Evolutionary conservation across 1,284 basidiomycete genomes (phyloP), one percentile per base, ranked within the genome.

Genomic region (Ceratobasidium sp.): DNA sequence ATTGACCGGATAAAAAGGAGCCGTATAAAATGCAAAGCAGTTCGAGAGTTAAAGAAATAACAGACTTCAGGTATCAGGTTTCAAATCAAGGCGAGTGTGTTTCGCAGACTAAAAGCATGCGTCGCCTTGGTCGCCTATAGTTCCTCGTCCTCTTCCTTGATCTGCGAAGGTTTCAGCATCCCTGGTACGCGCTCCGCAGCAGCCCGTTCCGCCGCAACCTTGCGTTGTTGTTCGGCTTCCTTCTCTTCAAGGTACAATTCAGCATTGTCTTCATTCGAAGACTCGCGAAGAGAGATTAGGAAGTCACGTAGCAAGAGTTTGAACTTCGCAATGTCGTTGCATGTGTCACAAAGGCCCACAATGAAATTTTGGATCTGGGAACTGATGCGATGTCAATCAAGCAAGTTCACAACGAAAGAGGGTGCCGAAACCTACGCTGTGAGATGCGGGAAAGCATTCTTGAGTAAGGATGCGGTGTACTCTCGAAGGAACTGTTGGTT

Each of bases 211-310:
- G 88, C 90, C 72, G 89, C 87, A 0, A 87, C 84, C 79, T 86
- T 86, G 72, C 79, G 77, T 74, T 87, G 81, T 69, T 84, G 83
- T 79, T 97, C 96, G 3, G 88, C 87, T 79, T 99, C 96, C 80
- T 95, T 97, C 80, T 99, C 97, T 76, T 98, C 97, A 70, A 94
- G 82, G 81, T 86, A 98, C 43, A 98, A 83, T 74, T 98, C 93
- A 29, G 90, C 84, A 70, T 91, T 91, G 77, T 92, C 90, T 17
- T 67, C 62, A 47, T 89, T 92, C 20, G 82, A 81, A 82, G 96
- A 96, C 80, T 98, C 96, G 78, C 96, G 96, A 75, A 96, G 87
- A 77, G 92, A 92, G 76, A 96, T 92, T 65, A 93, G 84, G 86
- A 93, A 93, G 78, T 93, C 91, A 71, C 97, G 92, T 54, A 99